Conservation (phyloP, 1,284 basidiomycete genomes). For the Ceraceosorus bombacis region DNA sequence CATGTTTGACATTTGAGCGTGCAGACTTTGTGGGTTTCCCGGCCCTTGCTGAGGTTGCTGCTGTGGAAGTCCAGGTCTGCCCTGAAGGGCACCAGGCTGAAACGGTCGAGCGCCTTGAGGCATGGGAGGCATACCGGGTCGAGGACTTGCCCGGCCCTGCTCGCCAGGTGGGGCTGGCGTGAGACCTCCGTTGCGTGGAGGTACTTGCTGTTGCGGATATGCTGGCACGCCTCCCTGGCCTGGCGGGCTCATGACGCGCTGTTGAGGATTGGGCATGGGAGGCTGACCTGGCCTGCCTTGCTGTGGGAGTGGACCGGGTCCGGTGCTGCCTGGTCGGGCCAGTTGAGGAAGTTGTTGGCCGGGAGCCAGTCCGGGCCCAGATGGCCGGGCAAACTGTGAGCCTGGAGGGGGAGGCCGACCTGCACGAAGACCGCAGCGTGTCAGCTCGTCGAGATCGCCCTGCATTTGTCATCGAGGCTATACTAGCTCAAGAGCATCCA, state of each 20-base stretch:
- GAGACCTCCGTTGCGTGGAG: neutral
- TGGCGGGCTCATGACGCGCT: conserved; percentile 1
- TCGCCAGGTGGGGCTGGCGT: neutral
- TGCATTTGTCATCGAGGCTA: too few species aligned
- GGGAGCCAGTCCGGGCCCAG: too few species aligned
- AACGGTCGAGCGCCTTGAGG: too few species aligned
- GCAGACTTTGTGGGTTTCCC: conserved; percentile 4
- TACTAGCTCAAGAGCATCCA: too few species aligned
- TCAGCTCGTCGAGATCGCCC: too few species aligned
- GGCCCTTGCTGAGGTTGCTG: conserved; percentile 16
- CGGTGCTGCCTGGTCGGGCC: neutral
- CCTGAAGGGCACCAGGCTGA: conserved; percentile 8
- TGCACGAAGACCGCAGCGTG: too few species aligned
- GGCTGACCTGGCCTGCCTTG: neutral
- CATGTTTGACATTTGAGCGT: conserved; percentile 26
- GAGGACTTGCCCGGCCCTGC: neutral
- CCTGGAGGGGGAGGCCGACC: too few species aligned
- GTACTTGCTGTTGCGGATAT: neutral
- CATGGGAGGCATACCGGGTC: conserved; percentile 9
- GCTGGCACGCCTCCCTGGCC: conserved; percentile 1
- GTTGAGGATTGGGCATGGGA: neutral
- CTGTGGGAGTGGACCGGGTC: neutral
- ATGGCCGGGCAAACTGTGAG: too few species aligned
- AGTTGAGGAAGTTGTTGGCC: neutral
- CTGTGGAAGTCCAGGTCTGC: conserved; percentile 12